These are phyloP conservation scores for Vitellaria paradoxa DNA, from an alignment of 179 eudicot genomes.

Conservation along the genomic window DNA sequence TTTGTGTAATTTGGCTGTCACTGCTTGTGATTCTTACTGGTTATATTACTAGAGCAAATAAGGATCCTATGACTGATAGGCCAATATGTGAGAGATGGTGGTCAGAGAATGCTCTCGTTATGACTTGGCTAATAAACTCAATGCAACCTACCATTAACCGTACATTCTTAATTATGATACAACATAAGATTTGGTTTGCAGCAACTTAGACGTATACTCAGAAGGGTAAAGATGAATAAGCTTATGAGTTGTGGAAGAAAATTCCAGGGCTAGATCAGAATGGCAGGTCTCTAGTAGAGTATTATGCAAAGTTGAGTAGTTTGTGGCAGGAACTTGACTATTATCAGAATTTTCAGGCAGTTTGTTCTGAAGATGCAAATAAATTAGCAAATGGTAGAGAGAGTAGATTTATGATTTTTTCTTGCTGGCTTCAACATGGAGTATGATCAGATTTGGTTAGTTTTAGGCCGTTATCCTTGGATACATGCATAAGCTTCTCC, in stretches of 20 bases:
- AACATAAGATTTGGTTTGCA: no score
- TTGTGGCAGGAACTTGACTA: slow-evolving; percentile 8
- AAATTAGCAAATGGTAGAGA: neutral
- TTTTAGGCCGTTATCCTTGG: neutral
- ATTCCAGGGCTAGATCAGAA: neutral
- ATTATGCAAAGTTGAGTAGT: neutral
- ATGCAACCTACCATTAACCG: neutral
- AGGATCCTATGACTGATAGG: no score
- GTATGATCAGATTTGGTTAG: neutral
- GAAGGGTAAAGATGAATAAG: neutral
- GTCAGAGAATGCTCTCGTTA: neutral
- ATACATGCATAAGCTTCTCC: neutral
- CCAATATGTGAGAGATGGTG: neutral
- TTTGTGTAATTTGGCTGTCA: no score
- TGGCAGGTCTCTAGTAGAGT: neutral
- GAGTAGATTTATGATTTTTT: slow-evolving; percentile 11
- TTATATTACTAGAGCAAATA: neutral
- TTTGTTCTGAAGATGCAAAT: neutral
- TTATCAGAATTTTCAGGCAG: neutral
- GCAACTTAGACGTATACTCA: neutral
- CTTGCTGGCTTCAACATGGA: neutral
- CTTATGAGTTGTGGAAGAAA: neutral
- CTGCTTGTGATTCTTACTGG: neutral
- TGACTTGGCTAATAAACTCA: neutral
- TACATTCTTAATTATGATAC: no score